Evolutionary conservation across 129 eudicot species (phyloP), one percentile per base, ranked within the genome.

Genomic region (Cynara cardunculus): DNA sequence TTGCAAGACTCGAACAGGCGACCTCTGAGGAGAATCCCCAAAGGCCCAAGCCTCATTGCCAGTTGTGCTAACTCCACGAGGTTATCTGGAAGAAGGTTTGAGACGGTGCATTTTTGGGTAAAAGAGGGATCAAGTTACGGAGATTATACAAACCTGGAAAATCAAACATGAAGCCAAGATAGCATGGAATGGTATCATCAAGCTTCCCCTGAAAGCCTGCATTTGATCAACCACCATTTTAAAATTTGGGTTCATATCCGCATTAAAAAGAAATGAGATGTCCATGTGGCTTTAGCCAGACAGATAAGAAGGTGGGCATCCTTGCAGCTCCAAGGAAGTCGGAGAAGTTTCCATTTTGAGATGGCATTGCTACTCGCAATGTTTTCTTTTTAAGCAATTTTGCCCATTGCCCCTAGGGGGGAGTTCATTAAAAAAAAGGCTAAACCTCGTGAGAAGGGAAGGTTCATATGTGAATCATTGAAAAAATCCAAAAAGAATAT

Each of bases 171-270:
- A 78, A 41, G 97, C 99, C 86, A 95, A 76, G 83, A 90, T 79
- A 75, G 89, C 80, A 83, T 95, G 99, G 41, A 86, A 30, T 28
- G 99, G 94, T 80, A 95, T 89, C 99, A 92, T 92, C 86, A 95
- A 87, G 87, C 82, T 89, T 77, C 94, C 74, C 83, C 90, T 92
- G 83, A 92, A 95, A 71, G 94, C 99, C 99, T 95, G 94, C 80
- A 85, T 82, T 71, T 31, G 14, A 73, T 27, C 41, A 72, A 76
- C 37, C 77, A 21, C 59, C 10, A 14, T 49, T 39, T 12, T 39
- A 53, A 21, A 62, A 37, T 56, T 56, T 66, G 16, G 26, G 64
- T 70, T 77, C 32, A 16, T 49, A 49, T n/a, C 62, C 65, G n/a
- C 5, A 9, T 18, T 18, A 56, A 56, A 18, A 56, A 18, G 1